These are phyloP conservation scores for Penicillium tannophilum DNA, from an alignment of 495 filamentous ascomycete species.

Conservation along the genomic window DNA sequence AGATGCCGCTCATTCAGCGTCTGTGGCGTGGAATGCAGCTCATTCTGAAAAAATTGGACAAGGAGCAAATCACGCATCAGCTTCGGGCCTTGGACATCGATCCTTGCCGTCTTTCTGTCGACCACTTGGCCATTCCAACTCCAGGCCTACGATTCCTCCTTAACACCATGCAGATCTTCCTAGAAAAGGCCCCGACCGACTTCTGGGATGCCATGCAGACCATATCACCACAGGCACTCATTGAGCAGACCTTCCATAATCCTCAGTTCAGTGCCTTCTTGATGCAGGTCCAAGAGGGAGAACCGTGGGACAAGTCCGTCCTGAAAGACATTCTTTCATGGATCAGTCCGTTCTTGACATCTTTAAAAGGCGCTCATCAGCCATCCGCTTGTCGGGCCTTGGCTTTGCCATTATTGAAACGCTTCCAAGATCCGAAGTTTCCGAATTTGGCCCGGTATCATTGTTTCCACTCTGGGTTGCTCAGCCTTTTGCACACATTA, in stretches of 20 bases:
- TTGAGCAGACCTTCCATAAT: constrained; percentile 76
- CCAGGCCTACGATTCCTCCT: constrained; percentile 63
- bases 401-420: constrained; percentile 66
- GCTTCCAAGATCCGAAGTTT: constrained; percentile 57
- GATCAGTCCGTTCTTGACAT: constrained; percentile 73
- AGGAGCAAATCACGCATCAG: constrained; percentile 73
- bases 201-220: constrained; percentile 87
- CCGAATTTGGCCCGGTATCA: constrained; percentile 46
- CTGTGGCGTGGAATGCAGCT: constrained; percentile 76
- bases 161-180: constrained; percentile 62
- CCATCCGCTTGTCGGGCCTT: constrained; percentile 72
- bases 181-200: constrained; percentile 71
- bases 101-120: constrained; percentile 73
- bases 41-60: constrained; percentile 70
- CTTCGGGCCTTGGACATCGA: constrained; percentile 78
- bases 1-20: constrained; percentile 55
- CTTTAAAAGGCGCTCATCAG: constrained; percentile 69
- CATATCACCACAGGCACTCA: constrained; percentile 70
- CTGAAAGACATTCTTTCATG: constrained; percentile 68
- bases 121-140: constrained; percentile 67
- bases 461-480: constrained; percentile 55
- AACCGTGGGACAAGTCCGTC: constrained; percentile 55
- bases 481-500: constrained; percentile 52
- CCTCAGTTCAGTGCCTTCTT: constrained; percentile 65
- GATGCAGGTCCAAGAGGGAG: constrained; percentile 53